phyloP scores from a whole-genome alignment of 805 yeast species.

The Sungouiozyma intestinalis region DNA sequence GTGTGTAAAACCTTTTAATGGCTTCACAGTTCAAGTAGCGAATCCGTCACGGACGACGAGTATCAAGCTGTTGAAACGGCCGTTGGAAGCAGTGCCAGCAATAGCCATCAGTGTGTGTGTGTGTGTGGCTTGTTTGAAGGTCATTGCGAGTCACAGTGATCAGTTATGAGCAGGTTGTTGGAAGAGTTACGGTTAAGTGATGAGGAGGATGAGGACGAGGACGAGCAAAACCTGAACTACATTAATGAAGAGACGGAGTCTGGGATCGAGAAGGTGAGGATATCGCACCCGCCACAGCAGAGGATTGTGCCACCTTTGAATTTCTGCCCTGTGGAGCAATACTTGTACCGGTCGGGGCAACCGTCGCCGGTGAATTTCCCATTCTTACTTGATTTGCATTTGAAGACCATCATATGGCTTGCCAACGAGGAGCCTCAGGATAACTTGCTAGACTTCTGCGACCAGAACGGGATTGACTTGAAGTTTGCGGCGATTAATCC shows the following conservation, averaged over 20 bases:
- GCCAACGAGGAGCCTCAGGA: slow-evolving; percentile 95
- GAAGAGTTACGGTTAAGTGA: slow-evolving; percentile 5
- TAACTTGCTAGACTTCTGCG: slow-evolving; percentile 72
- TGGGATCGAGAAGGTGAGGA: slow-evolving; percentile 21
- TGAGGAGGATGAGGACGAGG: slow-evolving; percentile 19
- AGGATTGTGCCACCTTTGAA: slow-evolving; percentile 88
- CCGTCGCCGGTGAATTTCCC: slow-evolving; percentile 91
- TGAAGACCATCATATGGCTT: slow-evolving; percentile 82
- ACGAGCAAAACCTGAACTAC: slow-evolving; percentile 22
- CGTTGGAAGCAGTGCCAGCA: too few relatives aligned
- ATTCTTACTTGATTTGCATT: slow-evolving; percentile 60
- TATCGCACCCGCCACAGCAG: slow-evolving; percentile 47
- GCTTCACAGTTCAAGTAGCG: not conserved
- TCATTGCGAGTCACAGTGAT: too few relatives aligned
- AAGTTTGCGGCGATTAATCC: slow-evolving; percentile 77
- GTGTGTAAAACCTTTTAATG: not conserved
- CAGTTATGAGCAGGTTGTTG: not conserved
- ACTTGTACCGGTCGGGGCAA: slow-evolving; percentile 83
- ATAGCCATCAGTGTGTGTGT: too few relatives aligned
- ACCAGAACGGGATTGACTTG: slow-evolving; percentile 55
- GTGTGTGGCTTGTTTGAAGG: too few relatives aligned
- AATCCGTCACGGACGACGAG: too few relatives aligned
- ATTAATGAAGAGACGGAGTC: slow-evolving; percentile 26
- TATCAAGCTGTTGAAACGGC: too few relatives aligned
- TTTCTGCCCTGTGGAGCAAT: slow-evolving; percentile 88